phyloP scores from a whole-genome alignment of 2,329 filamentous ascomycete genomes.

The Leptographium lundbergii region DNA sequence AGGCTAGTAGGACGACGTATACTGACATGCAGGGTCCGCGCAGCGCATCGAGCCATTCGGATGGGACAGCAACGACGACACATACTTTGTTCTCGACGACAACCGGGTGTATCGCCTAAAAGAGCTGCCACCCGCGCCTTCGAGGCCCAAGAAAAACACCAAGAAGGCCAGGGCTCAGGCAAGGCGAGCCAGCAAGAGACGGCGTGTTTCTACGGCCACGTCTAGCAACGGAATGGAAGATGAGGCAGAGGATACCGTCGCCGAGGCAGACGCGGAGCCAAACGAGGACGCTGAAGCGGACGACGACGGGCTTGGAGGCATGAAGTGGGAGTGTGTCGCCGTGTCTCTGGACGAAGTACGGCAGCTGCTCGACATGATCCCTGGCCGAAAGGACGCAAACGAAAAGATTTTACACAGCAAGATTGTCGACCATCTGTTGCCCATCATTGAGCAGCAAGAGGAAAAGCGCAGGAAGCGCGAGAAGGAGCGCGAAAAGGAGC shows the following conservation, averaged over 20 bases:
- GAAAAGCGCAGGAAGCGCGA: constrained; percentile 62
- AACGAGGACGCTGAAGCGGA: constrained; percentile 14
- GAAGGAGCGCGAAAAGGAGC: constrained; percentile 58
- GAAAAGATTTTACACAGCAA: constrained; percentile 66
- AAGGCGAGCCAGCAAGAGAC: constrained; percentile 61
- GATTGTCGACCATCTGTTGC: constrained; percentile 66
- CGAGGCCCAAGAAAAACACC: constrained; percentile 50
- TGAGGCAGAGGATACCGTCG: constrained; percentile 21
- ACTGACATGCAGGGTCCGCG: not conserved
- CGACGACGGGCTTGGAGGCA: constrained; percentile 58
- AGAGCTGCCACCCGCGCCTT: constrained; percentile 52
- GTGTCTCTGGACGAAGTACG: constrained; percentile 69
- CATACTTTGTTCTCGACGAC: constrained; percentile 86
- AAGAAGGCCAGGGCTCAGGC: constrained; percentile 51
- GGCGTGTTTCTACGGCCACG: constrained; percentile 39
- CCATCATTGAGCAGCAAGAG: constrained; percentile 69
- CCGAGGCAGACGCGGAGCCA: constrained; percentile 15
- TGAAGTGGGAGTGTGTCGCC: constrained; percentile 85
- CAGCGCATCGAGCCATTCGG: constrained; percentile 71
- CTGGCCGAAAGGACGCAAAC: constrained; percentile 68
- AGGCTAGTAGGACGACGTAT: too few species aligned
- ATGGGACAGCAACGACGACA: constrained; percentile 77
- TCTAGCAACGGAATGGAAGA: constrained; percentile 23
- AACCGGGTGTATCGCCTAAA: constrained; percentile 82
- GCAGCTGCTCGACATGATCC: constrained; percentile 55